Conservation (phyloP, 1,284 basidiomycete genomes). For the Porphyrellus sp. region DNA sequence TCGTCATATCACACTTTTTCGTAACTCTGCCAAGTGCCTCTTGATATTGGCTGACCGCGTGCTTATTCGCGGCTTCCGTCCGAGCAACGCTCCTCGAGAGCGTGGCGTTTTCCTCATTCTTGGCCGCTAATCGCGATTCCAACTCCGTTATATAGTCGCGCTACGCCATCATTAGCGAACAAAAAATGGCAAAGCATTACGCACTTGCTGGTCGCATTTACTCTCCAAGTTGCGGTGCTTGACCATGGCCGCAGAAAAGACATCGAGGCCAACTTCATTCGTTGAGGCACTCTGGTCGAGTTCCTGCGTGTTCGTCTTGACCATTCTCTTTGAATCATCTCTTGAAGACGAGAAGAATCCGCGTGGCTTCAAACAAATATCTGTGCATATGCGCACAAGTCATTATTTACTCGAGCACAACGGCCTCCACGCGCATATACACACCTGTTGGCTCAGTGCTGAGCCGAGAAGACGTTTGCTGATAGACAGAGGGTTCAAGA, state of each 20-base stretch:
- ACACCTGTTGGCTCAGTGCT: conserved; percentile 21
- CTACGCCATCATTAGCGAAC: conserved; percentile 7
- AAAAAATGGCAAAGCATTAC: neutral
- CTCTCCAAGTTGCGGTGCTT: conserved; percentile 3
- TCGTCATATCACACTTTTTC: conserved; percentile 18
- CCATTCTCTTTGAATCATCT: conserved; percentile 8
- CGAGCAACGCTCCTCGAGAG: conserved; percentile 18
- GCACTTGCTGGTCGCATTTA: conserved; percentile 18
- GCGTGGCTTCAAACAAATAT: conserved; percentile 7
- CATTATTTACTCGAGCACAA: neutral
- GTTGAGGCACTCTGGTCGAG: neutral
- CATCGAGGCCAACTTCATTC: neutral
- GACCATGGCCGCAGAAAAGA: neutral
- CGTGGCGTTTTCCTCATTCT: conserved; percentile 13
- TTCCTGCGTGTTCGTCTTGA: conserved; percentile 13
- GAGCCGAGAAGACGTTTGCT: conserved; percentile 16
- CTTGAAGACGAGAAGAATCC: conserved; percentile 3
- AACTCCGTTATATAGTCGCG: conserved; percentile 17
- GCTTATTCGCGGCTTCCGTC: conserved; percentile 18
- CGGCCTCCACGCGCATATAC: conserved; percentile 21
- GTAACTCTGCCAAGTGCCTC: conserved; percentile 20
- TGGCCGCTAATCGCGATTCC: conserved; percentile 22
- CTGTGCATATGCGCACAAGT: conserved; percentile 17
- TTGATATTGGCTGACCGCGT: conserved; percentile 14
- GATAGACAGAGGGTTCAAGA: neutral